A percentile compares a stretch with the other conserved stretches of the same genome.
phyloP scores from a whole-genome alignment of 2,329 filamentous ascomycete genomes.

The Leptographium procerum region DNA sequence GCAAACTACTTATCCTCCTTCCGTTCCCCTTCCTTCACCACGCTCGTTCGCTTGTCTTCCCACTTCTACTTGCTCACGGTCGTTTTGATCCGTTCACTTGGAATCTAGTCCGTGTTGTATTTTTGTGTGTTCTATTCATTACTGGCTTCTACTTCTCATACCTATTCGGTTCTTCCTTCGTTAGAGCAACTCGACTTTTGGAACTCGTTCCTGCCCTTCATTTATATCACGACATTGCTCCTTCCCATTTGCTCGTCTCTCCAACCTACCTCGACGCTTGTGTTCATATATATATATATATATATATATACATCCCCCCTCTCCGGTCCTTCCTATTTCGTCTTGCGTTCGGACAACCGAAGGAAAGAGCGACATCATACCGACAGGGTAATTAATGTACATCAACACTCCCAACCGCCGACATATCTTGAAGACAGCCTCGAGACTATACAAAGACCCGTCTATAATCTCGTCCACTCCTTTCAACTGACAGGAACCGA shows the following conservation, averaged over 20 bases:
- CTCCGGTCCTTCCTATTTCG: not conserved
- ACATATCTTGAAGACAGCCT: not conserved
- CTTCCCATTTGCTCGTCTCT: constrained; percentile 3
- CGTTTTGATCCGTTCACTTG: constrained; percentile 35
- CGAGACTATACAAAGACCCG: constrained; percentile 1
- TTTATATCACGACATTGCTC: constrained; percentile 19
- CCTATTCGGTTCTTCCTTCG: constrained; percentile 19
- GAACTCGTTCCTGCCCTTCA: constrained; percentile 33
- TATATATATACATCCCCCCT: not conserved
- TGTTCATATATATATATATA: not conserved
- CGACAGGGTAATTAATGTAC: constrained; percentile 17
- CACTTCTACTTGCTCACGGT: constrained; percentile 28
- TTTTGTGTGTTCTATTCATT: constrained; percentile 16
- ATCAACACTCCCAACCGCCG: constrained; percentile 14
- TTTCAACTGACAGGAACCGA: constrained; percentile 22
- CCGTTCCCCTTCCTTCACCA: constrained; percentile 30
- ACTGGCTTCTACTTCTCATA: constrained; percentile 17
- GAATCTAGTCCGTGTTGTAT: constrained; percentile 25
- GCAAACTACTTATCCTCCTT: constrained; percentile 33
- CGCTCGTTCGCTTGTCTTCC: constrained; percentile 23
- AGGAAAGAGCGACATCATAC: constrained; percentile 8
- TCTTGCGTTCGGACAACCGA: not conserved
- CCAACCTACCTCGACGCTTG: not conserved
- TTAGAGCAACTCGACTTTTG: constrained; percentile 34
- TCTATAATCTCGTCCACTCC: constrained; percentile 33